Base-by-base conservation (phyloP, 2,329 filamentous ascomycete genomes). In the Zymoseptoria ardabiliae region DNA sequence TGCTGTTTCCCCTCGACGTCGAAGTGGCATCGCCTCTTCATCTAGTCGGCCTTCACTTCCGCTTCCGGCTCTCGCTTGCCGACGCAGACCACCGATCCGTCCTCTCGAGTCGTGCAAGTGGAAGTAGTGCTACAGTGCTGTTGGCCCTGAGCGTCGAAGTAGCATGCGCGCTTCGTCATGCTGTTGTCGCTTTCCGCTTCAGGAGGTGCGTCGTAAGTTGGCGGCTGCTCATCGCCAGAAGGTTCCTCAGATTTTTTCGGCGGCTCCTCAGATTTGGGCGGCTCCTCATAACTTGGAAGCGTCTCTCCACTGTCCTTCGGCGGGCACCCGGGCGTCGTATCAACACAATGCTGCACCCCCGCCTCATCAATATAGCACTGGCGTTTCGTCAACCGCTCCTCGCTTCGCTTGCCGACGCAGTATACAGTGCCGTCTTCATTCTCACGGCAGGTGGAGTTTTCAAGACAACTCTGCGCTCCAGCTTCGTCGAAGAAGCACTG, bases 401-500 rank as follows among this genome's bases (percentile, higher is more conserved):
- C 50, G 50, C 50, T 51, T 4, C 59, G 55, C 58, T 55, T 61
- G 25, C 53, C 23, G 7, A 63, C 58, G 28, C 61, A 63, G 21
- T 45, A 20, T 2, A 63, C 50, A 41, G 28, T 56, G 7, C 61
- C 58, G 10, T 63, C 56, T 2, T 54, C 61, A 10, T 60, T 25
- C 17, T 23, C 51, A 5, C 50, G 56, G 22, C 62, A 64, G 9
- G 45, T 58, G 2, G 62, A 58, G 5, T 58, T 50, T 10, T 64
- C 22, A 45, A 62, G 58, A 45, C 62, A 64, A 3, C 19, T 53
- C 20, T 62, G 60, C 19, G 55, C 30, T 3, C 60, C 62, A 10
- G 41, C 50, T 53, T 52, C 57, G 17, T 56, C 41, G 55, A 63
- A 55, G 50, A 48, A 61, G 58, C 63, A 63, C 54, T 63, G 63